A percentile compares a stretch with the other conserved stretches of the same genome.
Evolutionary conservation across 2,329 filamentous ascomycete species (phyloP).

Genomic region (Grosmannia clavigera): DNA sequence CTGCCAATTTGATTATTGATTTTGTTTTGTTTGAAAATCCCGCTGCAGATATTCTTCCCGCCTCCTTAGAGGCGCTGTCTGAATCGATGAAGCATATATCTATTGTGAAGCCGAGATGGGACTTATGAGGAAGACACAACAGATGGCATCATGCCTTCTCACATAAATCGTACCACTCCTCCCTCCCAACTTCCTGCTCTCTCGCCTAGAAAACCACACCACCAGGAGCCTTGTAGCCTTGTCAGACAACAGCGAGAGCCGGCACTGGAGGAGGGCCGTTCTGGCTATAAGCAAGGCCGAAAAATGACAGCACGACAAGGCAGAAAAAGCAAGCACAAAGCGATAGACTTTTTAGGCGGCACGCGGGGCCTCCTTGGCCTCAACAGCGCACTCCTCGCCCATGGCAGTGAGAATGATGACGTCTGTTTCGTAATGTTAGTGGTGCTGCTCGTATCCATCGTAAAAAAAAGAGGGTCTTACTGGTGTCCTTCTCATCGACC

Average conservation of each 20-base stretch:
- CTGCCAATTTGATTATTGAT: background rate
- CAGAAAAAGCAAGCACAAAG: slow-evolving; percentile 4
- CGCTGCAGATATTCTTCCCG: slow-evolving; percentile 9
- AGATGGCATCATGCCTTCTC: background rate
- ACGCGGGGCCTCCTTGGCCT: slow-evolving; percentile 80
- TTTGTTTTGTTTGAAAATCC: background rate
- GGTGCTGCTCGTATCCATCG: slow-evolving; percentile 5
- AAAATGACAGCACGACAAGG: slow-evolving; percentile 6
- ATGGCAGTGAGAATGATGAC: slow-evolving; percentile 90
- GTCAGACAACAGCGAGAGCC: background rate
- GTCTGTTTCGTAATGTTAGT: slow-evolving; percentile 36
- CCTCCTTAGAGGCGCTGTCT: background rate
- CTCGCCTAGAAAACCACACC: slow-evolving; percentile 3
- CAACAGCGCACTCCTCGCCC: slow-evolving; percentile 86
- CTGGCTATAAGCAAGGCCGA: slow-evolving; percentile 6
- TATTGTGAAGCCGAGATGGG: slow-evolving; percentile 4
- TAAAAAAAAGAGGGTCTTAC: slow-evolving; percentile 44
- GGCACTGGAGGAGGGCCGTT: background rate
- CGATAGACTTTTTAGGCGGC: slow-evolving; percentile 17
- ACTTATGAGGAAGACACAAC: background rate
- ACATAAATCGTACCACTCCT: background rate
- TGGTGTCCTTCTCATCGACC: slow-evolving; percentile 80
- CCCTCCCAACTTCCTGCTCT: background rate
- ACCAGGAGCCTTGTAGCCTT: slow-evolving; percentile 3
- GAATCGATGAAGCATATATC: slow-evolving; percentile 1